Percentiles rank a stretch among this genome's conserved stretches.
Conservation (phyloP, 768 basidiomycete genomes). For the Suillus occidentalis region DNA sequence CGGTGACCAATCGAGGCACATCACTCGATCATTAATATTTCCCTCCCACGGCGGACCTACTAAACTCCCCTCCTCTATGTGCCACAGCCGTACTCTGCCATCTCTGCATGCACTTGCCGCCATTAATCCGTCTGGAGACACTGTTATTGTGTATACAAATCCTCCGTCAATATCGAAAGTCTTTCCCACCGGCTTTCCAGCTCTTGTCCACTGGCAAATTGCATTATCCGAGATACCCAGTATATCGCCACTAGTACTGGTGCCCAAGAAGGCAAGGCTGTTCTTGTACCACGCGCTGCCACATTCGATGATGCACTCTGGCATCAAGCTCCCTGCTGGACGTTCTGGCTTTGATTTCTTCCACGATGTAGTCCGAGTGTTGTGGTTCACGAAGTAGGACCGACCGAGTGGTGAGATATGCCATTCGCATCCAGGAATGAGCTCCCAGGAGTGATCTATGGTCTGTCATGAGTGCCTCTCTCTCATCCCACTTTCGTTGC, state of each 20-base stretch:
- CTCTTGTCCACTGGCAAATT: not conserved
- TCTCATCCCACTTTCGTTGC: not conserved
- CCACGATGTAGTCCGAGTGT: not conserved
- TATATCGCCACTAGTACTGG: not conserved
- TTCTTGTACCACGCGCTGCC: not conserved
- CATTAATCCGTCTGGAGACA: not conserved
- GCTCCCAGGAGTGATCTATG: not conserved
- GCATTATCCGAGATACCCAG: not conserved
- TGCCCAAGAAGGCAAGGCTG: not conserved
- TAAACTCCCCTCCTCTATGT: not conserved
- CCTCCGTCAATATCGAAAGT: not conserved
- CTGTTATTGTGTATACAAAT: slow-evolving; percentile 35
- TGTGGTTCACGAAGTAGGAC: not conserved
- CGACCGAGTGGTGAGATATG: not conserved
- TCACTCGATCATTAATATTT: not conserved
- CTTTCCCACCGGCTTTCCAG: not conserved
- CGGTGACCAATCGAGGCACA: slow-evolving; percentile 11
- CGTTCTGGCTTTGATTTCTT: not conserved
- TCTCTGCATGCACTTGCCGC: not conserved
- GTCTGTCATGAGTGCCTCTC: not conserved
- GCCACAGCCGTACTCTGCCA: not conserved
- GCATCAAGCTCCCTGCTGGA: not conserved
- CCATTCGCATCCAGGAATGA: not conserved
- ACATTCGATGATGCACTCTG: not conserved
- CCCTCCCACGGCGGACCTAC: not conserved